A percentile compares a stretch with the other conserved stretches of the same genome.
Conservation (phyloP, 2,329 filamentous ascomycete genomes). For the Cladosporium halotolerans region DNA sequence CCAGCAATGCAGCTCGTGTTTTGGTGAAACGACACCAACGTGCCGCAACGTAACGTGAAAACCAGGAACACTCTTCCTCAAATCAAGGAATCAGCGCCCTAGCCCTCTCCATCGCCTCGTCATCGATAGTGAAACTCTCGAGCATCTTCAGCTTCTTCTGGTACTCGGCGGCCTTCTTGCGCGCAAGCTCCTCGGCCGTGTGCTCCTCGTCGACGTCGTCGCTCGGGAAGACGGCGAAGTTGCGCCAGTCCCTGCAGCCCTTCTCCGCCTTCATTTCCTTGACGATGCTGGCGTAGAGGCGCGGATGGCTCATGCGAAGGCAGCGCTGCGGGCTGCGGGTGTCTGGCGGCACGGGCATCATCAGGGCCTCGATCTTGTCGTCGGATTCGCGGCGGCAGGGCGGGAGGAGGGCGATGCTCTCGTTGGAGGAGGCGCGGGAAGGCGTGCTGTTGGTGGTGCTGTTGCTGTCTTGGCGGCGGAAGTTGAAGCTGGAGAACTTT, state of each 20-base stretch:
- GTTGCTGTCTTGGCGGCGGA: conserved; percentile 11
- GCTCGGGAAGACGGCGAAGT: conserved; percentile 27
- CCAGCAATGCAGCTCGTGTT: too few relatives aligned
- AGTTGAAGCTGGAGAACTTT: conserved; percentile 7
- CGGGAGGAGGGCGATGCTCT: conserved; percentile 27
- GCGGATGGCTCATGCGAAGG: conserved; percentile 27
- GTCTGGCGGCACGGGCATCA: conserved; percentile 28
- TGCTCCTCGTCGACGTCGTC: conserved; percentile 28
- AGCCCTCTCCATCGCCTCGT: conserved; percentile 2
- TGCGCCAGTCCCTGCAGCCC: conserved; percentile 29
- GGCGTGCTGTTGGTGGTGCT: conserved; percentile 18
- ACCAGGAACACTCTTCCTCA: not conserved
- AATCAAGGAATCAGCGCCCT: conserved; percentile 10
- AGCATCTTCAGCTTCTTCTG: conserved; percentile 22
- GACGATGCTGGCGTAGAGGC: conserved; percentile 29
- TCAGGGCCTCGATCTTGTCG: conserved; percentile 29
- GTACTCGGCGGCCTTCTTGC: conserved; percentile 22
- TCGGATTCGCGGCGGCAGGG: conserved; percentile 26
- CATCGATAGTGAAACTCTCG: conserved; percentile 18
- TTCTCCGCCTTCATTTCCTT: conserved; percentile 26
- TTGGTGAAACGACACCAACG: too few relatives aligned
- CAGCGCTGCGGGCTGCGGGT: conserved; percentile 23
- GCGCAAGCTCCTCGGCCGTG: conserved; percentile 24
- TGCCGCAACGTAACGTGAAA: not conserved
- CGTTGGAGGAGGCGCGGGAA: conserved; percentile 27